These are phyloP conservation scores for Panaeolus papilionaceus DNA, from an alignment of 768 basidiomycete genomes.

Conservation along the genomic window DNA sequence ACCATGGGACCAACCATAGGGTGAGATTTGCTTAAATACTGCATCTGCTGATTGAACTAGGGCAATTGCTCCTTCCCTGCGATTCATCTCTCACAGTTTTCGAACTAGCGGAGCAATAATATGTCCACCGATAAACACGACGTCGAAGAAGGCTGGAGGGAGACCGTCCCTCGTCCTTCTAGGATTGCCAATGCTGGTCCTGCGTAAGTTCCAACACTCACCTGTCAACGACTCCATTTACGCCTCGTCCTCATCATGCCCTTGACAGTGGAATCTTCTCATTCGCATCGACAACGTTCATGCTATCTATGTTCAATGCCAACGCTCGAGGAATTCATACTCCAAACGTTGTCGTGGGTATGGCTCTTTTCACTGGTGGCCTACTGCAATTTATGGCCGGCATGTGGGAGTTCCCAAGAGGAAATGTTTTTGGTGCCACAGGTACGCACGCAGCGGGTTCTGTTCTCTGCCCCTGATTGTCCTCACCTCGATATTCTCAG, in stretches of 20 bases:
- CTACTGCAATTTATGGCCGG: constrained; percentile 83
- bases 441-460: constrained; percentile 46
- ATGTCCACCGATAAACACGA: constrained; percentile 9
- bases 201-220: constrained; percentile 29
- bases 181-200: constrained; percentile 41
- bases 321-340: constrained; percentile 51
- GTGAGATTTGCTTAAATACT: constrained; percentile 1
- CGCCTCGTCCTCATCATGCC: too few relatives aligned
- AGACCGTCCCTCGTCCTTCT: constrained; percentile 23
- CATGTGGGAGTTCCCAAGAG: constrained; percentile 76
- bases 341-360: constrained; percentile 74
- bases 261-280: constrained; percentile 40
- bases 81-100: constrained; percentile 9
- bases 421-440: constrained; percentile 71
- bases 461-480: background rate
- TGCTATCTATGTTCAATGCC: constrained; percentile 73
- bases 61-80: background rate
- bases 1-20: constrained; percentile 2
- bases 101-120: background rate
- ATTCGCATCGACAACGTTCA: constrained; percentile 61
- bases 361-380: constrained; percentile 78
- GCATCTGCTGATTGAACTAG: background rate
- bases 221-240: background rate
- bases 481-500: constrained; percentile 37
- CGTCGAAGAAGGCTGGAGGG: background rate